Percentiles rank a stretch among this genome's conserved stretches.
phyloP scores from a whole-genome alignment of 2,329 filamentous ascomycete species.

The Fusarium sp. region DNA sequence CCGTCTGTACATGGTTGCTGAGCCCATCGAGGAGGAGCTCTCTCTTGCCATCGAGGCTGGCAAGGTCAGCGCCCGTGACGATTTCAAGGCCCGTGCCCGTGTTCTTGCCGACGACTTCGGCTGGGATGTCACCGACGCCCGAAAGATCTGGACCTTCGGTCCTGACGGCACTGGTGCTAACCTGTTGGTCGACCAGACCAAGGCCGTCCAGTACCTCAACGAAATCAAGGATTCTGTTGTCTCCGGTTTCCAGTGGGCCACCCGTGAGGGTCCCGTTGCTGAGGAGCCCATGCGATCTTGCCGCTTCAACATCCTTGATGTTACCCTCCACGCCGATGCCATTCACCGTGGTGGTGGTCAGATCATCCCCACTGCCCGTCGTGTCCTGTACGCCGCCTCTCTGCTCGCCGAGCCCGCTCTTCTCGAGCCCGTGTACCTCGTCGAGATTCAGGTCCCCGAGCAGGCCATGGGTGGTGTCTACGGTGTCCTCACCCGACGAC shows the following conservation, averaged over 20 bases:
- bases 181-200: conserved; percentile 99
- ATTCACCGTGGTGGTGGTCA: conserved; percentile 99
- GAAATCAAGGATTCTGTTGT: conserved; percentile 99
- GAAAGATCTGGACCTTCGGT: conserved; percentile 99
- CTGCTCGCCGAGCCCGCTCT: conserved; percentile 92
- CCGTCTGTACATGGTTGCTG: conserved; percentile 95
- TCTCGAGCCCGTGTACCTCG: conserved; percentile 97
- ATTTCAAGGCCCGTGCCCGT: conserved; percentile 99
- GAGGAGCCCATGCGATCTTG: conserved; percentile 98
- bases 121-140: conserved; percentile 99
- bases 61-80: conserved; percentile 94
- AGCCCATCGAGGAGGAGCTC: conserved; percentile 93
- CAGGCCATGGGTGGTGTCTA: conserved; percentile 99
- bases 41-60: conserved; percentile 88
- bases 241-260: conserved; percentile 99
- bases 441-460: conserved; percentile 99
- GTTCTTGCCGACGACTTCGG: conserved; percentile 95
- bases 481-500: conserved; percentile 95
- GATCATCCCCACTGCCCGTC: conserved; percentile 96
- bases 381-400: conserved; percentile 93
- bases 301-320: conserved; percentile 99
- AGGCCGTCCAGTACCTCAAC: conserved; percentile 99
- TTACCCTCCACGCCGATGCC: conserved; percentile 98
- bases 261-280: conserved; percentile 94
- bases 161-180: conserved; percentile 98